Base-by-base conservation (phyloP, 2,329 filamentous ascomycete species). In the Catunica adiposa region DNA sequence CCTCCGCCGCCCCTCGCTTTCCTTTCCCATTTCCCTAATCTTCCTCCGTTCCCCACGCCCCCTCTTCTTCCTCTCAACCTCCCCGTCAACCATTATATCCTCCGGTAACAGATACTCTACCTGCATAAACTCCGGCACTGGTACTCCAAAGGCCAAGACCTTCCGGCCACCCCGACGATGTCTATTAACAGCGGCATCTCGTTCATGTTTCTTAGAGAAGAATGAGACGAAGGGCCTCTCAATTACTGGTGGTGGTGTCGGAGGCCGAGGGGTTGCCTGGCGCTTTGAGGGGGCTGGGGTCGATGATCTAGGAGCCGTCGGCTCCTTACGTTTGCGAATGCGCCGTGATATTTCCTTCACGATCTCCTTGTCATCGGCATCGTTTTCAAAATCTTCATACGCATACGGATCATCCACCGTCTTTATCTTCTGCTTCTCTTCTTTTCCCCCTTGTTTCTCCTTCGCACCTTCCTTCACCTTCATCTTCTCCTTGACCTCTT, bases 191-290 rank as follows among this genome's bases (percentile, higher is more conserved):
- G 89, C 88, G 5, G 82, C 79, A 22, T 89, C 86, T 25, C 90
- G 83, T 59, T 90, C 76, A 64, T 94, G 82, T 23, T 77, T 80
- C 68, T 92, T 89, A 17, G 76, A 68, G 65, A 89, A 97, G 70
- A 96, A 96, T 0, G 87, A 94, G n/a, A 73, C 84, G 64, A 96
- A 89, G 38, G 86, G 83, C 57, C 74, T 77, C 1, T 17, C n/a
- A n/a, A 14, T 9, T 66, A 65, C 8, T n/a, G 63, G 62, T 11
- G 61, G 61, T 37, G 51, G 57, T 23, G 56, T 65, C 62, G 44
- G 62, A 61, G 48, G 52, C 23, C 34, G 29, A 5, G 54, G 53
- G 26, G 51, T 53, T 55, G 51, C 61, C 58, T 50, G 62, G 55
- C 37, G 61, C 56, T 61, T 65, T 60, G 51, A 60, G 14, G 44